Conservation (phyloP, 2,329 filamentous ascomycete genomes). For the Aquanectria penicillioides region DNA sequence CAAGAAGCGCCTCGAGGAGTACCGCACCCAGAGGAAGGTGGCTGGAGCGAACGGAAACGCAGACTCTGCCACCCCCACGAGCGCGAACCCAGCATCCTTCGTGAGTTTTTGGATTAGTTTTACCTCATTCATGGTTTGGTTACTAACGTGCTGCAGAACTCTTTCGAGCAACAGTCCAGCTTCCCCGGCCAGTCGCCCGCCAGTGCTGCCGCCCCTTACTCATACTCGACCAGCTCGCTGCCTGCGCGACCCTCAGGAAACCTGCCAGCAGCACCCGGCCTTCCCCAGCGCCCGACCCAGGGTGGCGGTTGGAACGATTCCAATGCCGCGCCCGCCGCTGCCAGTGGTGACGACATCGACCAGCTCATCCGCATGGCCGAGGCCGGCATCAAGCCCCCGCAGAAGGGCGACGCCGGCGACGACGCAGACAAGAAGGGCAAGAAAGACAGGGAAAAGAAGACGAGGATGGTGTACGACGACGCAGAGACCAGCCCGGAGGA, state of each 20-base stretch:
- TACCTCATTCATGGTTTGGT: not conserved
- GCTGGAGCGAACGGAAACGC: conserved; percentile 60
- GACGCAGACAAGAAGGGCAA: conserved; percentile 70
- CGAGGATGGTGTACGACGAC: conserved; percentile 83
- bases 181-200: conserved; percentile 36
- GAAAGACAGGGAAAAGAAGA: conserved; percentile 75
- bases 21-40: conserved; percentile 74
- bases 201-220: conserved; percentile 39
- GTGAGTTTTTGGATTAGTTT: conserved; percentile 57
- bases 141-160: conserved; percentile 47
- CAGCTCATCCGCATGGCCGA: conserved; percentile 73
- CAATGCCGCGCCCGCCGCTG: conserved; percentile 32
- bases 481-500: conserved; percentile 86
- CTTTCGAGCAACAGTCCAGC: conserved; percentile 37
- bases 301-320: conserved; percentile 43
- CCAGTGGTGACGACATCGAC: conserved; percentile 69
- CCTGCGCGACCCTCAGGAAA: conserved; percentile 57
- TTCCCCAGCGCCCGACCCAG: conserved; percentile 57
- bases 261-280: conserved; percentile 50
- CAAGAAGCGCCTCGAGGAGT: conserved; percentile 82
- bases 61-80: conserved; percentile 43
- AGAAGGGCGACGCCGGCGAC: conserved; percentile 53
- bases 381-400: conserved; percentile 63
- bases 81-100: conserved; percentile 63
- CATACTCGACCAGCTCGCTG: conserved; percentile 54